These are phyloP conservation scores for Myxozyma geophila DNA, from an alignment of 805 yeast species.

Conservation along the genomic window DNA sequence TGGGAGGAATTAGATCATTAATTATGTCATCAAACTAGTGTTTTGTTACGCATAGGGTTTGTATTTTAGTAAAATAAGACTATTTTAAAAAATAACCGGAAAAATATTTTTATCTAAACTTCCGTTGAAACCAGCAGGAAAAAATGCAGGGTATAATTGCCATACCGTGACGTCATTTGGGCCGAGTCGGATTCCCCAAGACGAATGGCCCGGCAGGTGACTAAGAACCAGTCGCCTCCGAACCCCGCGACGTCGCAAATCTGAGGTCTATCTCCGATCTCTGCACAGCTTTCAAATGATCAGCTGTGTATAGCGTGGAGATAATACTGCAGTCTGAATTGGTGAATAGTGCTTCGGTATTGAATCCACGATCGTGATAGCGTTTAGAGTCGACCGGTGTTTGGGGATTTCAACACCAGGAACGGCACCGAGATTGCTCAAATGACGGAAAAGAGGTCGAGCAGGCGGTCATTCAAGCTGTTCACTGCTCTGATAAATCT, in stretches of 20 bases:
- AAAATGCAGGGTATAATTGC: not conserved
- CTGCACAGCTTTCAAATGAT: not conserved
- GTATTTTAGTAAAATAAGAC: no score
- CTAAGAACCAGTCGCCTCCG: no score
- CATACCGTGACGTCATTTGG: no score
- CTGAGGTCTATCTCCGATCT: no score
- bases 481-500: constrained; percentile 25
- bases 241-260: no score
- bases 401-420: not conserved
- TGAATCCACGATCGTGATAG: not conserved
- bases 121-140: not conserved
- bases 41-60: not conserved
- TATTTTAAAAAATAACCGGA: no score
- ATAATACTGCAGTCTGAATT: no score
- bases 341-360: no score
- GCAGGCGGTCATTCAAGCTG: constrained; percentile 20
- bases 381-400: no score
- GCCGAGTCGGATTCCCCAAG: no score
- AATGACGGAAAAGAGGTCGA: constrained; percentile 8
- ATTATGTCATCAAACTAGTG: not conserved
- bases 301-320: not conserved
- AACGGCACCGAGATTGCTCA: not conserved
- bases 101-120: no score
- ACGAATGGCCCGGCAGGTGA: no score
- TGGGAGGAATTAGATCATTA: constrained; percentile 4